Base-by-base conservation (phyloP, 2,329 filamentous ascomycete species). In the Chalaropsis thielavioides region DNA sequence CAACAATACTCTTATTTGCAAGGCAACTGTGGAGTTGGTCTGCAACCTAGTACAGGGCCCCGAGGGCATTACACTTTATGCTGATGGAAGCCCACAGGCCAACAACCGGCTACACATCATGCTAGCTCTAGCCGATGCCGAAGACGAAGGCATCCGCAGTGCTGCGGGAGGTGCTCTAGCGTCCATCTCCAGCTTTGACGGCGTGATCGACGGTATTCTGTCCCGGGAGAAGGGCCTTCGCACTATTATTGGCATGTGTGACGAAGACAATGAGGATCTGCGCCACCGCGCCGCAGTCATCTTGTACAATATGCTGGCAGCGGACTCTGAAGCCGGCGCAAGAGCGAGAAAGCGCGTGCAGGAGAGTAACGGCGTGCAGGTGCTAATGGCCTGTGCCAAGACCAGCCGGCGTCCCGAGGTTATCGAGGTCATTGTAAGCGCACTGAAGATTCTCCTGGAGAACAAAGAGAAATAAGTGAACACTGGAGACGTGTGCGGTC, bases 81-180 rank as follows among this genome's bases (percentile, higher is more conserved):
- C 85, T 0, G 86, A 88, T 66, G 81, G 80, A 11, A 83, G 81
- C 2, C 79, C 81, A 31, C 82, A 87, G 67, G 88, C 90, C 0
- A 82, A 81, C 31, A 85, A 89, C 64, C 81, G 92, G 0, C 75
- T 97, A 51, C 88, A 95, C 71, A 84, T 97, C 46, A 78, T 99
- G 0, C 81, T 96, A 13, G 94, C 92, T 0, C 83, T 99, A 43
- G 87, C 90, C 0, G 92, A 97, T 71, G 86, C 90, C 1, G 88
- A 95, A 62, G 91, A 97, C 69, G 75, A 83, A 6, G 84, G 83
- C 0, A 96, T 91, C 0, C 80, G 92, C 38, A 84, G 86, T 60
- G 94, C 91, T 0, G 92, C 94, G 0, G 91, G 92, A 2, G 94
- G 94, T 1, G 92, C 91, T 0, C 74, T 99, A 61, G 94, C 92